A percentile compares a stretch with the other conserved stretches of the same genome.
Evolutionary conservation across 1,284 basidiomycete genomes (phyloP).

Genomic region (Phaffia rhodozyma): DNA sequence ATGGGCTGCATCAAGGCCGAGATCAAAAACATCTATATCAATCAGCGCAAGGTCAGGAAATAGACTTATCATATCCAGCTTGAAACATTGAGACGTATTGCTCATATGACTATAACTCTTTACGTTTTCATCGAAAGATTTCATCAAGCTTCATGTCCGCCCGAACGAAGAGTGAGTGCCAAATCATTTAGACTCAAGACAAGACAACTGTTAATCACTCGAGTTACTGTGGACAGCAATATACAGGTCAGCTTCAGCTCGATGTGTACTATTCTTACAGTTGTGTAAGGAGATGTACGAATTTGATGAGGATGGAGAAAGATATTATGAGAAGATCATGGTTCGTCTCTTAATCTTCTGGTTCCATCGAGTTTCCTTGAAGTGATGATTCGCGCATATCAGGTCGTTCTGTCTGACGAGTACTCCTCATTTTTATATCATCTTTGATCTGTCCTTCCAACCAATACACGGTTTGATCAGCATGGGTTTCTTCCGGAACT

Average conservation of each 20-base stretch:
- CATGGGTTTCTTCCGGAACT: conserved; percentile 63
- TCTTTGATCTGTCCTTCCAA: too few relatives aligned
- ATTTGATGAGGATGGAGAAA: conserved; percentile 90
- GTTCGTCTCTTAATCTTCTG: conserved; percentile 25
- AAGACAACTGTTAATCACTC: conserved; percentile 22
- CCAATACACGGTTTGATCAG: too few relatives aligned
- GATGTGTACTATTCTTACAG: conserved; percentile 62
- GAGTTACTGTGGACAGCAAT: too few relatives aligned
- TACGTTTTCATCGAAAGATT: conserved; percentile 39
- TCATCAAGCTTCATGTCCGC: conserved; percentile 70
- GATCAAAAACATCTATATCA: conserved; percentile 60
- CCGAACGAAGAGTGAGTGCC: conserved; percentile 75
- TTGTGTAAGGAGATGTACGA: conserved; percentile 94
- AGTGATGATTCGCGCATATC: too few relatives aligned
- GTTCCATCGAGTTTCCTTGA: not conserved
- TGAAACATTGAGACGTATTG: not conserved
- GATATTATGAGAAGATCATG: conserved; percentile 89
- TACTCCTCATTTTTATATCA: conserved; percentile 10
- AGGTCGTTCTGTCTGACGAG: not conserved
- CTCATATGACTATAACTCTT: conserved; percentile 20
- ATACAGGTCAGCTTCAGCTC: not conserved
- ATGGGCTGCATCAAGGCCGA: conserved; percentile 61
- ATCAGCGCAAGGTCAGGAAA: conserved; percentile 46
- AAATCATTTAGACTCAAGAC: conserved; percentile 80
- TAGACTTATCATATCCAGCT: not conserved